These are phyloP conservation scores for Hypericum androsaemum DNA, from an alignment of 345 rosid genomes.

Conservation along the genomic window DNA sequence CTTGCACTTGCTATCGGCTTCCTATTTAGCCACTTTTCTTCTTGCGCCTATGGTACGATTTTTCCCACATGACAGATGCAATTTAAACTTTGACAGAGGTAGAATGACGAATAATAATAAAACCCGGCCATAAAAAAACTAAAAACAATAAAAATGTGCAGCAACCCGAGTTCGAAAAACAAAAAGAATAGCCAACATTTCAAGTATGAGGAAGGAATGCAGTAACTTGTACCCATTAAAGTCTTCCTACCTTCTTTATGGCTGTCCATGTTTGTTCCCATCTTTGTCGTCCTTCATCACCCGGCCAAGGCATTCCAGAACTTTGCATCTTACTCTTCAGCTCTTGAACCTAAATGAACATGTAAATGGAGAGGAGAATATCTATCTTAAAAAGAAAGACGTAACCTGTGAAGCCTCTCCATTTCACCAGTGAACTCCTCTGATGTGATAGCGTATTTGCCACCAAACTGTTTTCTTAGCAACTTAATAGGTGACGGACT, in stretches of 20 bases:
- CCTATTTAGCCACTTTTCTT: too few relatives aligned
- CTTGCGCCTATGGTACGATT: too few relatives aligned
- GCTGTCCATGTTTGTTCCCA: slow-evolving; percentile 98
- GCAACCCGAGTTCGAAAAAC: not conserved
- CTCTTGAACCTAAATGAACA: slow-evolving; percentile 61
- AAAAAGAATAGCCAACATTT: not conserved
- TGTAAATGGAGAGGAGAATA: slow-evolving; percentile 1
- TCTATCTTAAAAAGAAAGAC: slow-evolving; percentile 9
- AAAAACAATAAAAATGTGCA: not conserved
- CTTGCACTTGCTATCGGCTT: too few relatives aligned
- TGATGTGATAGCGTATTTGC: slow-evolving; percentile 85
- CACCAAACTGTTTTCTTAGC: slow-evolving; percentile 66
- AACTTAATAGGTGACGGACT: slow-evolving; percentile 40
- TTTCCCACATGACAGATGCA: too few relatives aligned
- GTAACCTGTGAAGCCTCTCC: slow-evolving; percentile 41
- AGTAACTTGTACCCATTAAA: too few relatives aligned
- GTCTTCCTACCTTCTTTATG: slow-evolving; percentile 91
- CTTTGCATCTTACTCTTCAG: slow-evolving; percentile 65
- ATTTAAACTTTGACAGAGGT: not conserved
- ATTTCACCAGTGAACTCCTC: slow-evolving; percentile 74
- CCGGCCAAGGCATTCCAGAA: slow-evolving; percentile 99
- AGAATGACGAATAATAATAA: too few relatives aligned
- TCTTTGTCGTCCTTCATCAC: slow-evolving; percentile 80
- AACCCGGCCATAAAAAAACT: too few relatives aligned
- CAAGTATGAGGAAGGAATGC: slow-evolving; percentile 1